A percentile compares a stretch with the other conserved stretches of the same genome.
Conservation (phyloP, 768 basidiomycete species). For the Pleurotus cornucopiae region DNA sequence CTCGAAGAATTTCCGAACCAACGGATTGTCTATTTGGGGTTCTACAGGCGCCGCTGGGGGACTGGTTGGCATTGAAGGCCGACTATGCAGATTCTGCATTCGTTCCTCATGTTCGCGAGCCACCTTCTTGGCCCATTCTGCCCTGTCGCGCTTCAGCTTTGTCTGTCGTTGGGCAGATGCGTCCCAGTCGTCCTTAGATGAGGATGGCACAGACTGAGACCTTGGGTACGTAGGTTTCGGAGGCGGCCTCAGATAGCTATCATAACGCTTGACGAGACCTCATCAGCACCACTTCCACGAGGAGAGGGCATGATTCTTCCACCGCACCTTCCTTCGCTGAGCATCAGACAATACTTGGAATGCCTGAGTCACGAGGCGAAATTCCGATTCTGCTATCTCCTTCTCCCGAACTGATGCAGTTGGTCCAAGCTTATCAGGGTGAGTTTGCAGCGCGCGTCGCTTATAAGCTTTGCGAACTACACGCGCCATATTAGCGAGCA, state of each 20-base stretch:
- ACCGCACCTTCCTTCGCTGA: slow-evolving; percentile 48
- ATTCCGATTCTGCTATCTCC: slow-evolving; percentile 50
- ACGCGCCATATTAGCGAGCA: background rate
- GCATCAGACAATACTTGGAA: slow-evolving; percentile 57
- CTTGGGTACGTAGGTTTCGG: background rate
- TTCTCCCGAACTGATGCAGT: slow-evolving; percentile 46
- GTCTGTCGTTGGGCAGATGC: slow-evolving; percentile 34
- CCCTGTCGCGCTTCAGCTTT: slow-evolving; percentile 42
- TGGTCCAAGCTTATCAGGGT: slow-evolving; percentile 63
- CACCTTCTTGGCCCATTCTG: slow-evolving; percentile 49
- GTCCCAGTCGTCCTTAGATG: slow-evolving; percentile 14
- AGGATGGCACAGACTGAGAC: background rate
- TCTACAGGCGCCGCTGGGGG: slow-evolving; percentile 32
- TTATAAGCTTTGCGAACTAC: slow-evolving; percentile 67
- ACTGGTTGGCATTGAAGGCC: background rate
- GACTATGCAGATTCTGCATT: slow-evolving; percentile 33
- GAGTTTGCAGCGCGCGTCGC: slow-evolving; percentile 63
- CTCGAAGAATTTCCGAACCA: slow-evolving; percentile 52
- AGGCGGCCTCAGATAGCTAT: background rate
- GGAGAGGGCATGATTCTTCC: background rate
- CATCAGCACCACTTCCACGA: background rate
- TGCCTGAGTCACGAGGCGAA: slow-evolving; percentile 51
- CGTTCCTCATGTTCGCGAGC: slow-evolving; percentile 46
- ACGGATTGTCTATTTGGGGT: slow-evolving; percentile 30
- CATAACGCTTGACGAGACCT: background rate